phyloP scores from a whole-genome alignment of 75 land plant species.

The Sequoiadendron giganteum region DNA sequence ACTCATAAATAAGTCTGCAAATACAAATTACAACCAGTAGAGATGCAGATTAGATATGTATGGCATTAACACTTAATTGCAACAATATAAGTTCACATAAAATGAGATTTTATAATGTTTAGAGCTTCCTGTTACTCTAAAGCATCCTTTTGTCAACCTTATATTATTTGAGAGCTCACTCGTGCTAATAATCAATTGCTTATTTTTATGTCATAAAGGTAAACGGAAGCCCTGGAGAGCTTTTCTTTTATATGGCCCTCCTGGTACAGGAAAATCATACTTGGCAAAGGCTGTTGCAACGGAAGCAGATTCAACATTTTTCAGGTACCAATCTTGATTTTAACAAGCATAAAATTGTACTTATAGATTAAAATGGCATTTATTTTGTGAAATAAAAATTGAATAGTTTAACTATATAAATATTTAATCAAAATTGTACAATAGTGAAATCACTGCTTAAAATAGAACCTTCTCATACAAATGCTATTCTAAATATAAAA shows the following conservation, averaged over 20 bases:
- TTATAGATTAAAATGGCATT: background rate
- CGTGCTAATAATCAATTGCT: background rate
- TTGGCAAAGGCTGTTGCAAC: conserved; percentile 90
- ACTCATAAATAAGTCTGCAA: too few species aligned
- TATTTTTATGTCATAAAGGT: conserved; percentile 29
- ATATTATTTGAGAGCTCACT: background rate
- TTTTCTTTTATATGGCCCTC: conserved; percentile 81
- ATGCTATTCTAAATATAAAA: too few species aligned
- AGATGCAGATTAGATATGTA: too few species aligned
- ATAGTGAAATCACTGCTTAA: too few species aligned
- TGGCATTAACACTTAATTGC: too few species aligned
- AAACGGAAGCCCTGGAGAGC: conserved; percentile 84
- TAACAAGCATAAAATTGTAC: background rate
- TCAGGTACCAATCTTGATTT: conserved; percentile 40
- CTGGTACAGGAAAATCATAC: conserved; percentile 89
- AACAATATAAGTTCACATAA: too few species aligned
- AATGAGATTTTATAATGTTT: too few species aligned
- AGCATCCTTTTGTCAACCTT: background rate
- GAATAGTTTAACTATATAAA: background rate
- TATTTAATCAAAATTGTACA: too few species aligned
- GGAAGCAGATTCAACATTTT: conserved; percentile 83
- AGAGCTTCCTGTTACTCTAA: background rate
- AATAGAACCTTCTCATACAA: too few species aligned
- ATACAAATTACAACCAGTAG: too few species aligned
- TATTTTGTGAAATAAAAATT: background rate